These are phyloP conservation scores for Eucalyptus tenuipes DNA, from an alignment of 345 rosid genomes.

Conservation along the genomic window DNA sequence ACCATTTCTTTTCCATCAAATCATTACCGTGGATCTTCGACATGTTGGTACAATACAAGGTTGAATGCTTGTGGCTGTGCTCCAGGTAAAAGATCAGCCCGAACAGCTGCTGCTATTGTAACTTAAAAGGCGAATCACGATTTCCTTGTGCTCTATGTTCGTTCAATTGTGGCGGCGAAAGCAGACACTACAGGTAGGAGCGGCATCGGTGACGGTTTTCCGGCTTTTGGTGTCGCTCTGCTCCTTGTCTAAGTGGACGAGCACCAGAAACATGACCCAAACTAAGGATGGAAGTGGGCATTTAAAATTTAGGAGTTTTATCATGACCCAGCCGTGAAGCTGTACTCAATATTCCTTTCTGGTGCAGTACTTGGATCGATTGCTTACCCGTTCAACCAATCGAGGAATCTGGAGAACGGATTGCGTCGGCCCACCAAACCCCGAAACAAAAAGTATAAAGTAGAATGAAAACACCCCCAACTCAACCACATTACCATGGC, in stretches of 20 bases:
- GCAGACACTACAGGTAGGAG: neutral
- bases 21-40: neutral
- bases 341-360: neutral
- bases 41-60: neutral
- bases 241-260: neutral
- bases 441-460: neutral
- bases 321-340: neutral
- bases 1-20: neutral
- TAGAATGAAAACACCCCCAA: neutral
- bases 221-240: neutral
- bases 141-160: neutral
- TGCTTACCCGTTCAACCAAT: neutral
- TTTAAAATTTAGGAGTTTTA: neutral
- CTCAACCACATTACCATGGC: neutral
- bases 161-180: neutral
- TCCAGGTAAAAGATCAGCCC: neutral
- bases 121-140: neutral
- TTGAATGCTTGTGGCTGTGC: neutral
- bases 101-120: neutral
- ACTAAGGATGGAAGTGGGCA: neutral
- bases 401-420: neutral
- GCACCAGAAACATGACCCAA: neutral
- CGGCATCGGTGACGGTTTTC: neutral
- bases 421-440: neutral
- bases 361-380: neutral